Conservation (phyloP, 1,139 yeast species). For the Yamadazyma sp. region DNA sequence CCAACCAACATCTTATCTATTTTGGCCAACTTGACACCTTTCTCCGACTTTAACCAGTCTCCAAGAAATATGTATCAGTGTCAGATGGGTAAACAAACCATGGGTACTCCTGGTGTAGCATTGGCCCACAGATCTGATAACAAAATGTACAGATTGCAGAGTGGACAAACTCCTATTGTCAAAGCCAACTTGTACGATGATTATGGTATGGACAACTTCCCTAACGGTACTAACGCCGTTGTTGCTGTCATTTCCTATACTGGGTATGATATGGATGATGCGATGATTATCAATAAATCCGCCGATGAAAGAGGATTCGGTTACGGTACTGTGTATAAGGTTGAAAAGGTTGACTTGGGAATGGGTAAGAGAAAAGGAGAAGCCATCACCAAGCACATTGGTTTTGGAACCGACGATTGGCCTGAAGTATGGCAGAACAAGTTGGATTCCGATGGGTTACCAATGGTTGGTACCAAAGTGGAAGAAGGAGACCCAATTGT, state of each 20-base stretch:
- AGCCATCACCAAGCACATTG: constrained; percentile 92
- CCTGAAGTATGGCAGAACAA: constrained; percentile 87
- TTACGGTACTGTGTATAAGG: constrained; percentile 94
- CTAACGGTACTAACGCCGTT: constrained; percentile 97
- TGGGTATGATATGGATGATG: constrained; percentile 99
- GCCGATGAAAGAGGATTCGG: constrained; percentile 98
- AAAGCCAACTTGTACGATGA: constrained; percentile 92
- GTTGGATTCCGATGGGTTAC: constrained; percentile 91
- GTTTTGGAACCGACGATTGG: constrained; percentile 91
- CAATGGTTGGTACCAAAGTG: constrained; percentile 81
- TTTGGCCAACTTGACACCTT: constrained; percentile 94
- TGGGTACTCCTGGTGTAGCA: constrained; percentile 99
- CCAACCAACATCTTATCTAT: constrained; percentile 95
- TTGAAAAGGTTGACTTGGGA: constrained; percentile 83
- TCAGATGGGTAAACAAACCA: constrained; percentile 99
- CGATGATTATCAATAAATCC: constrained; percentile 95
- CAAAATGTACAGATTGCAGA: constrained; percentile 86
- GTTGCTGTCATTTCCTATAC: constrained; percentile 98
- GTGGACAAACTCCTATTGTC: constrained; percentile 97
- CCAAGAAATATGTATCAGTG: constrained; percentile 99
- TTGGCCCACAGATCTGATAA: constrained; percentile 91
- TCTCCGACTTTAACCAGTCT: constrained; percentile 96
- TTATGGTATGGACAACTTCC: constrained; percentile 97
- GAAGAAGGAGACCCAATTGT: constrained; percentile 96
- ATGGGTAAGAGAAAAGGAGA: constrained; percentile 86